These are phyloP conservation scores for Parietichytrium sp. DNA, from an alignment of 108 stramenopile genomes.

Conservation along the genomic window DNA sequence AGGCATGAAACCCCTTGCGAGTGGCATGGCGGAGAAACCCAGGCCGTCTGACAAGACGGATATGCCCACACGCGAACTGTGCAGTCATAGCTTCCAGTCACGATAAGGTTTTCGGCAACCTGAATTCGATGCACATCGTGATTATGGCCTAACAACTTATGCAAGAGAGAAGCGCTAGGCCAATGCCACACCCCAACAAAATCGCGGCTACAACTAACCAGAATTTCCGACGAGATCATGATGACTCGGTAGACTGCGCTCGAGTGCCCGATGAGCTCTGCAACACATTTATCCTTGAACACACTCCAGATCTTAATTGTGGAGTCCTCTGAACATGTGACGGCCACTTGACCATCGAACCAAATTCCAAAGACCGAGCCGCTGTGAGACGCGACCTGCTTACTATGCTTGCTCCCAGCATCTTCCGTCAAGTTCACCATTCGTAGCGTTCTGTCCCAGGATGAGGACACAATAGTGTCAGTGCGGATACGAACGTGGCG, in stretches of 20 bases:
- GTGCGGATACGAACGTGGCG: conserved; percentile 34
- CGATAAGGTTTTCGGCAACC: conserved; percentile 9
- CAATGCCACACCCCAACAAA: conserved; percentile 35
- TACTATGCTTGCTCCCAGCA: neutral
- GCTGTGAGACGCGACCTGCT: conserved; percentile 8
- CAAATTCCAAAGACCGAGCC: conserved; percentile 35
- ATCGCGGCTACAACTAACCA: neutral
- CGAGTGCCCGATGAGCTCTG: conserved; percentile 4
- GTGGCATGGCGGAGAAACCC: neutral
- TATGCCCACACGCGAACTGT: conserved; percentile 51
- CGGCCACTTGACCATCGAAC: conserved; percentile 30
- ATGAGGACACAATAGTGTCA: neutral
- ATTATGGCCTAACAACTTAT: neutral
- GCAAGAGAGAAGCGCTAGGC: conserved; percentile 1
- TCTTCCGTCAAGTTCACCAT: conserved; percentile 19
- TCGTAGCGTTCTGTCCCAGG: conserved; percentile 27
- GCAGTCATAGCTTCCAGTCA: conserved; percentile 48
- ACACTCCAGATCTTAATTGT: conserved; percentile 25
- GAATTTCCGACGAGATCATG: neutral
- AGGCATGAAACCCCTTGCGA: neutral
- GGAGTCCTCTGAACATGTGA: conserved; percentile 22
- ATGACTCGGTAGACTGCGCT: neutral
- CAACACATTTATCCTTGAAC: neutral
- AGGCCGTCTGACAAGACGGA: neutral
- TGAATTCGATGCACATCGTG: conserved; percentile 38